Percentiles rank a stretch among this genome's conserved stretches.
Conservation (phyloP, 164 flowering plant genomes). For the Piper betle region DNA sequence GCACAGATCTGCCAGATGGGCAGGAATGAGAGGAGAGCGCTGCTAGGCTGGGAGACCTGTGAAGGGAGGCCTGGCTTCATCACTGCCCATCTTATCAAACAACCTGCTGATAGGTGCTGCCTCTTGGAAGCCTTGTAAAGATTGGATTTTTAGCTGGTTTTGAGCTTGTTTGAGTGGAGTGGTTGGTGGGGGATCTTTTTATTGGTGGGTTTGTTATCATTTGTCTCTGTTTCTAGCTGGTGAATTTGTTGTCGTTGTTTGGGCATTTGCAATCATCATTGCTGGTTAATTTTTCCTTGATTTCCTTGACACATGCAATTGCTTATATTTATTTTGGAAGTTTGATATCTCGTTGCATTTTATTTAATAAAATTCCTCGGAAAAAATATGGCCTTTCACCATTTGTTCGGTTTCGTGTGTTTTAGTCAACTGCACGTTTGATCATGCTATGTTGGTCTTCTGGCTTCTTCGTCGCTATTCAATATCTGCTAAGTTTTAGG, state of each 20-base stretch:
- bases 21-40: not conserved
- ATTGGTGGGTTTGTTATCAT: not conserved
- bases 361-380: too few species aligned
- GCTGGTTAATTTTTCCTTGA: not conserved
- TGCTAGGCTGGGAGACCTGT: constrained; percentile 8
- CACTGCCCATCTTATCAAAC: constrained; percentile 1
- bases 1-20: constrained; percentile 16
- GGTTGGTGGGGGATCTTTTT: not conserved
- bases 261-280: not conserved
- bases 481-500: too few species aligned
- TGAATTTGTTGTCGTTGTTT: not conserved
- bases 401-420: too few species aligned
- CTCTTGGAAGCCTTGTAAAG: not conserved
- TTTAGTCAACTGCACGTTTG: too few species aligned
- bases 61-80: constrained; percentile 4
- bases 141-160: constrained; percentile 2
- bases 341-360: too few species aligned
- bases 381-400: too few species aligned
- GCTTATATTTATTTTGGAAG: too few species aligned
- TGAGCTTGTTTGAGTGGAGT: not conserved
- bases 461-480: too few species aligned
- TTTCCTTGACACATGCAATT: not conserved
- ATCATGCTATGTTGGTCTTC: too few species aligned
- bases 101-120: constrained; percentile 11
- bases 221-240: not conserved